phyloP scores from a whole-genome alignment of 1,139 yeast genomes.

The Saccharomycopsis crataegensis region DNA sequence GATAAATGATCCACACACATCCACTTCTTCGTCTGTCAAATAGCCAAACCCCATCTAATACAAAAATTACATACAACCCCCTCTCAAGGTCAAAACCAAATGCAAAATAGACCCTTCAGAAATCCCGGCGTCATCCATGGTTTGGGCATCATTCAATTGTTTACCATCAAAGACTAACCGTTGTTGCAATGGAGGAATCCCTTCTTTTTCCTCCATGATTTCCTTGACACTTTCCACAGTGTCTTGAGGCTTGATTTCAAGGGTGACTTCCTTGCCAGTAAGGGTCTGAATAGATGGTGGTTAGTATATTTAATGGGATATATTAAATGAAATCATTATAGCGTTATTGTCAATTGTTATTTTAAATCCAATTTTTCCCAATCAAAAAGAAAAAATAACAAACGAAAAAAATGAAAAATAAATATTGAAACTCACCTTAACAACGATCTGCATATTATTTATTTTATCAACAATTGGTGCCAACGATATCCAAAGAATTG shows the following conservation, averaged over 20 bases:
- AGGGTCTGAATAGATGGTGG: slow-evolving; percentile 37
- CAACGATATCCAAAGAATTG: too few relatives aligned
- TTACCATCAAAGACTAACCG: slow-evolving; percentile 86
- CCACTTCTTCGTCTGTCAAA: too few relatives aligned
- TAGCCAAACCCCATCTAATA: too few relatives aligned
- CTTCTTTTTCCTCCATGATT: slow-evolving; percentile 92
- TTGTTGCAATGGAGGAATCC: slow-evolving; percentile 96
- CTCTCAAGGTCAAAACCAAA: slow-evolving; percentile 83
- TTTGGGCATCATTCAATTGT: slow-evolving; percentile 71
- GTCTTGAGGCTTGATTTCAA: slow-evolving; percentile 72
- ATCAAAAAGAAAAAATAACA: too few relatives aligned
- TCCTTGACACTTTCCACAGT: slow-evolving; percentile 77
- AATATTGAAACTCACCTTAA: too few relatives aligned
- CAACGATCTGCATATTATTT: too few relatives aligned
- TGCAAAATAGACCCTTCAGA: slow-evolving; percentile 78
- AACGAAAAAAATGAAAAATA: too few relatives aligned
- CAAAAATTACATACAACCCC: slow-evolving; percentile 39
- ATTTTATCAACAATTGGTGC: too few relatives aligned
- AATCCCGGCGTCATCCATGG: slow-evolving; percentile 25
- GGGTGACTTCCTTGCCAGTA: slow-evolving; percentile 74
- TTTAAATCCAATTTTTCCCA: too few relatives aligned
- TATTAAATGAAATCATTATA: too few relatives aligned
- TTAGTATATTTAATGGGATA: neutral
- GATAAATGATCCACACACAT: too few relatives aligned
- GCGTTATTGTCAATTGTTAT: too few relatives aligned